Evolutionary conservation across 83 land plant species (phyloP).

Genomic region (Picea abies): DNA sequence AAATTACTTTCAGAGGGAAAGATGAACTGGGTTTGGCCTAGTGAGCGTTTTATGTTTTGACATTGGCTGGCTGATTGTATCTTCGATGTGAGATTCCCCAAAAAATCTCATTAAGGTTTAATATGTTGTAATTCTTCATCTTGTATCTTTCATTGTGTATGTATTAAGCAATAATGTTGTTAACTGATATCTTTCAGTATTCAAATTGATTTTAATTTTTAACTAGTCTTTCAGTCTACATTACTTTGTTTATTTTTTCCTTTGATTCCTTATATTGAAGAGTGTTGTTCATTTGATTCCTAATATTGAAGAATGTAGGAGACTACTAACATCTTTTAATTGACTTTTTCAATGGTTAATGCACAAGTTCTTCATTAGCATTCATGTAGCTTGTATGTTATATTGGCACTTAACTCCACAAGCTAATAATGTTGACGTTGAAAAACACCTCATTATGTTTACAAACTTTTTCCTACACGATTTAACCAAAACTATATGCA

Average conservation of each 20-base stretch:
- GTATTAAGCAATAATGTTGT: background rate
- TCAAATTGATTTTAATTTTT: background rate
- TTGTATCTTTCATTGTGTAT: too few relatives aligned
- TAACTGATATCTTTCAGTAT: background rate
- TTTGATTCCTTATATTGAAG: background rate
- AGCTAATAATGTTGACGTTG: too few relatives aligned
- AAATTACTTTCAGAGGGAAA: background rate
- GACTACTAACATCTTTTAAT: background rate
- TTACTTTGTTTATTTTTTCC: background rate
- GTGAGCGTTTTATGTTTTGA: background rate
- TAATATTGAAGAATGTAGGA: background rate
- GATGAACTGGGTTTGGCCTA: background rate
- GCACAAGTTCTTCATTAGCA: background rate
- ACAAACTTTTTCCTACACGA: too few relatives aligned
- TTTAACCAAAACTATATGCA: too few relatives aligned
- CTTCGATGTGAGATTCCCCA: background rate
- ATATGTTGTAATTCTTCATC: background rate
- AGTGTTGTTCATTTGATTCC: background rate
- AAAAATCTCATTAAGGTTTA: background rate
- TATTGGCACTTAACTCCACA: background rate
- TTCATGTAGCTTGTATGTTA: background rate
- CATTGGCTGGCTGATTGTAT: too few relatives aligned
- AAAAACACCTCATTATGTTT: too few relatives aligned
- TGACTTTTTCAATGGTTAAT: constrained; percentile 6
- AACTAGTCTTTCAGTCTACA: background rate